phyloP scores from a whole-genome alignment of 306 rosid genomes.

The Dalbergia cultrata region DNA sequence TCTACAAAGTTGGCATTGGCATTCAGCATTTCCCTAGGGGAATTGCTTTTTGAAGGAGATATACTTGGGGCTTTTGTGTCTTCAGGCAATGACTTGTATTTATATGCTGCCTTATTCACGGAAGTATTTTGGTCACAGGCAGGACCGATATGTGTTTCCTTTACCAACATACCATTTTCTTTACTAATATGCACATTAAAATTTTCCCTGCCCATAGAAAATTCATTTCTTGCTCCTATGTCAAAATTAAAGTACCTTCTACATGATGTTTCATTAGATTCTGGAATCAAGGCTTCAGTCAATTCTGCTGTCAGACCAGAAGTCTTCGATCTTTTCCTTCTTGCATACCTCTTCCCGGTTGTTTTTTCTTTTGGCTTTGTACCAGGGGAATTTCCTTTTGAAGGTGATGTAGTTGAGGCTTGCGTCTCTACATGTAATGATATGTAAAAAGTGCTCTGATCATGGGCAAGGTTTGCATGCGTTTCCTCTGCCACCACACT shows the following conservation, averaged over 20 bases:
- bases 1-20: constrained; percentile 43
- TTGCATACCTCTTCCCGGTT: constrained; percentile 53
- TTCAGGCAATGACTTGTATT: constrained; percentile 40
- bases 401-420: constrained; percentile 33
- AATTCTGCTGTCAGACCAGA: constrained; percentile 41
- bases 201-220: constrained; percentile 41
- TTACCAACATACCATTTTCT: constrained; percentile 35
- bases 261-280: constrained; percentile 55
- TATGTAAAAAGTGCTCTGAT: constrained; percentile 16
- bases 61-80: constrained; percentile 35
- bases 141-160: constrained; percentile 40
- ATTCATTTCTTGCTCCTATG: constrained; percentile 47
- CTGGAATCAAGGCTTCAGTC: constrained; percentile 41
- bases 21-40: constrained; percentile 37
- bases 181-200: constrained; percentile 33
- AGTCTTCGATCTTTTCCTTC: constrained; percentile 53
- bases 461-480: constrained; percentile 37
- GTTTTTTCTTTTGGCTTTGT: constrained; percentile 37
- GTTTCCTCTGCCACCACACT: constrained; percentile 39
- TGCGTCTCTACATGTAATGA: constrained; percentile 41
- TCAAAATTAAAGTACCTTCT: constrained; percentile 60
- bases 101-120: constrained; percentile 42
- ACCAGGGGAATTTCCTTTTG: constrained; percentile 30
- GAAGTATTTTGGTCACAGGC: constrained; percentile 40
- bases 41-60: constrained; percentile 32